Conservation (phyloP, 1,139 yeast species). For the Lodderomyces oxycetoniae region DNA sequence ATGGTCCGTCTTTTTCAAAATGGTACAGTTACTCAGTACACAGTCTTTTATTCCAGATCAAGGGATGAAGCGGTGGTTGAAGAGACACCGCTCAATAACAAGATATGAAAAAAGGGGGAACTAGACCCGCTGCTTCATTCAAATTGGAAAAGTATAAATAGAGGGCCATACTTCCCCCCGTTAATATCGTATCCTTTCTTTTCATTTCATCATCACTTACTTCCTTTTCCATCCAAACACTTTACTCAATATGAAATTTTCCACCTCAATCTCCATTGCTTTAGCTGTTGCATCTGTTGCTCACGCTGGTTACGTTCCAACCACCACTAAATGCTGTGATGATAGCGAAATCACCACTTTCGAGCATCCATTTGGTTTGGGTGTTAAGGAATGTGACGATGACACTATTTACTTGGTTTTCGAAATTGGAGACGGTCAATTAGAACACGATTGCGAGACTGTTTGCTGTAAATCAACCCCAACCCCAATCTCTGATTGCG, state of each 20-base stretch:
- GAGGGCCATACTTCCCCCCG: too few relatives aligned
- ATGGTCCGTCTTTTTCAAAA: too few relatives aligned
- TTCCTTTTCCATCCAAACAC: background rate
- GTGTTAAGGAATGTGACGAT: slow-evolving; percentile 7
- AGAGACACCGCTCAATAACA: too few relatives aligned
- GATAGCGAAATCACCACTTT: slow-evolving; percentile 6
- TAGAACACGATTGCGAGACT: slow-evolving; percentile 6
- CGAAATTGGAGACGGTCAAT: slow-evolving; percentile 10
- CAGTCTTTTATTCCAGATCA: too few relatives aligned
- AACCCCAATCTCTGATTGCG: slow-evolving; percentile 2
- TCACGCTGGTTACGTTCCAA: slow-evolving; percentile 7
- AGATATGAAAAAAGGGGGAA: too few relatives aligned
- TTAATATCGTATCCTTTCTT: too few relatives aligned
- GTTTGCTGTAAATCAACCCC: slow-evolving; percentile 2
- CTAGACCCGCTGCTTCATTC: too few relatives aligned
- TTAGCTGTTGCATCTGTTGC: slow-evolving; percentile 7
- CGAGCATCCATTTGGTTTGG: slow-evolving; percentile 9
- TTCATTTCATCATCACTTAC: background rate
- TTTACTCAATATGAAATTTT: slow-evolving; percentile 7
- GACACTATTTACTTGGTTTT: slow-evolving; percentile 5
- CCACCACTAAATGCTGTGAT: slow-evolving; percentile 3
- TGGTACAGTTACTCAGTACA: too few relatives aligned
- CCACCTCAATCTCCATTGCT: slow-evolving; percentile 3
- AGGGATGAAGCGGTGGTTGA: too few relatives aligned
- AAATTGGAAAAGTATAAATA: too few relatives aligned